These are phyloP conservation scores for Debaryomycetaceae sp. DNA, from an alignment of 1,139 yeast species.

Conservation along the genomic window DNA sequence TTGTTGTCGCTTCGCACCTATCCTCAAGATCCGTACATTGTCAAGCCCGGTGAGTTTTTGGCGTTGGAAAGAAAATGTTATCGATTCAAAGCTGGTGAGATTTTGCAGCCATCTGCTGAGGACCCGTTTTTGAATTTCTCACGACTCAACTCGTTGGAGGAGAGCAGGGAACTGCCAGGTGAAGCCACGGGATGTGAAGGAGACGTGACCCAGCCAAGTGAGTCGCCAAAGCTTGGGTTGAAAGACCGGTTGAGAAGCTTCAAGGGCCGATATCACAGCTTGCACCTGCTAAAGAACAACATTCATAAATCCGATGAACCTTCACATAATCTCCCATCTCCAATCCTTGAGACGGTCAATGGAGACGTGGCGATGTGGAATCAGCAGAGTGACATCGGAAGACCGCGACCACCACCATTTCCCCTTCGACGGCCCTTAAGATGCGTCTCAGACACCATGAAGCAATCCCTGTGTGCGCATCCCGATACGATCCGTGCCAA, in stretches of 20 bases:
- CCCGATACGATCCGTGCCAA: slow-evolving; percentile 2
- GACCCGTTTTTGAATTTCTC: slow-evolving; percentile 5
- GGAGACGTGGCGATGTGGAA: too few species aligned
- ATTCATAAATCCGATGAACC: too few species aligned
- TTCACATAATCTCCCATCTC: slow-evolving; percentile 5
- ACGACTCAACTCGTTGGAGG: slow-evolving; percentile 3
- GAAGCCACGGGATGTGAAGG: too few species aligned
- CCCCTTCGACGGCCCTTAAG: slow-evolving; percentile 1
- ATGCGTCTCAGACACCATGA: too few species aligned
- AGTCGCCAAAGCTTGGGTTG: background rate
- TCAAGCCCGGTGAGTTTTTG: slow-evolving; percentile 20
- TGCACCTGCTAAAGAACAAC: slow-evolving; percentile 7
- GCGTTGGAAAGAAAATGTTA: slow-evolving; percentile 3
- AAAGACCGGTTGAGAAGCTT: slow-evolving; percentile 3
- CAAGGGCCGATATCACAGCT: slow-evolving; percentile 1
- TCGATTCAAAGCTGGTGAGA: background rate
- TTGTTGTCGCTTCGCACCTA: slow-evolving; percentile 36
- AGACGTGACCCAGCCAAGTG: background rate
- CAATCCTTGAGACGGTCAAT: slow-evolving; percentile 5
- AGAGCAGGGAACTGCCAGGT: background rate
- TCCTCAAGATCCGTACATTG: slow-evolving; percentile 22
- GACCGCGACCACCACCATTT: slow-evolving; percentile 1
- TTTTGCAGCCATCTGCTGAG: background rate
- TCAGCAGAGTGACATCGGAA: too few species aligned
- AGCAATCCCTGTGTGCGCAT: background rate